Evolutionary conservation across 192 early-diverging fungal genomes (phyloP).

Genomic region (Entomortierella lignicola): DNA sequence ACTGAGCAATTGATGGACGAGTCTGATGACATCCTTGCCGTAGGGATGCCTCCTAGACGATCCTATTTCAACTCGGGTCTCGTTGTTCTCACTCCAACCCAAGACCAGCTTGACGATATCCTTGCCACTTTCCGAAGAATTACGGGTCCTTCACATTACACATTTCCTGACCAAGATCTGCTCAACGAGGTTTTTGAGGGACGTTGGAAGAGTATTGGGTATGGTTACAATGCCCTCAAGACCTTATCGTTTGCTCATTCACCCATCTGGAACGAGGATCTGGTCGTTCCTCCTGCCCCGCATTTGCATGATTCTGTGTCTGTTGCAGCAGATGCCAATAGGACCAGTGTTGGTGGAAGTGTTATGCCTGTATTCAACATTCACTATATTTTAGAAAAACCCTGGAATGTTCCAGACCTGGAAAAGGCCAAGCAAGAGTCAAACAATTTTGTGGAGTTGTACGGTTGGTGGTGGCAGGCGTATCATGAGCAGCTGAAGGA

Average conservation of each 20-base stretch:
- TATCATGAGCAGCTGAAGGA: conserved; percentile 7
- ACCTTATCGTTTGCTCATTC: conserved; percentile 49
- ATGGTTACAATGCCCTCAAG: conserved; percentile 65
- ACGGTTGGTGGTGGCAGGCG: conserved; percentile 21
- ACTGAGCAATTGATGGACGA: not conserved
- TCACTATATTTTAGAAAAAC: conserved; percentile 20
- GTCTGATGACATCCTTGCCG: not conserved
- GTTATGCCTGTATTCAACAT: conserved; percentile 12
- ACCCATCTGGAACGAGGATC: conserved; percentile 49
- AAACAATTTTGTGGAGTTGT: conserved; percentile 9
- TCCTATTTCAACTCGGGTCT: conserved; percentile 66
- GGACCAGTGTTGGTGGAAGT: not conserved
- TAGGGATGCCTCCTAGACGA: not conserved
- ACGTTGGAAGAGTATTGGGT: conserved; percentile 57
- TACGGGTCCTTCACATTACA: conserved; percentile 27
- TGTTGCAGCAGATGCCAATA: conserved; percentile 1
- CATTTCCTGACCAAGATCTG: conserved; percentile 65
- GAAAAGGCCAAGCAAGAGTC: conserved; percentile 11
- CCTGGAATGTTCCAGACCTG: conserved; percentile 11
- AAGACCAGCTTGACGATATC: conserved; percentile 40
- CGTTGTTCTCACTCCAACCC: conserved; percentile 54
- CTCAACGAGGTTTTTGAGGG: conserved; percentile 58
- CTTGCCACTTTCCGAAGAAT: conserved; percentile 13
- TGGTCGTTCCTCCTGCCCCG: not conserved
- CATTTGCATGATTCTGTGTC: not conserved